Evolutionary conservation across 495 filamentous ascomycete species (phyloP).

Genomic region (Hypomontagnella submonticulosa): DNA sequence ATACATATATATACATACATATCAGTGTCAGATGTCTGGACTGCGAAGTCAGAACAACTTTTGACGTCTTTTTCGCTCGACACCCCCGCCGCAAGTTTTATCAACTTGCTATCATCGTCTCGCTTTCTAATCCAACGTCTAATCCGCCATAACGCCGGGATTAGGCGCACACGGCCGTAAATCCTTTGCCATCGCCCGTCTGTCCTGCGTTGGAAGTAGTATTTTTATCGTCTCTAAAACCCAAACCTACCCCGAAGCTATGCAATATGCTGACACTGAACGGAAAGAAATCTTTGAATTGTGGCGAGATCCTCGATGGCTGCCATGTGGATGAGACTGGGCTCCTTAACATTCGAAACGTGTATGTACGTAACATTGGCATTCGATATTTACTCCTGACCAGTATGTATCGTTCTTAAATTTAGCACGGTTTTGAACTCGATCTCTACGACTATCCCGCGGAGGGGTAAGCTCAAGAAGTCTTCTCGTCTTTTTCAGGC

Average conservation of each 20-base stretch:
- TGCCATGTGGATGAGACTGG: slow-evolving; percentile 5
- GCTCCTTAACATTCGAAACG: neutral
- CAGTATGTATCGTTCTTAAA: neutral
- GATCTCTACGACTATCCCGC: neutral
- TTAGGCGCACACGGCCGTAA: slow-evolving; percentile 1
- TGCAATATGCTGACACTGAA: slow-evolving; percentile 31
- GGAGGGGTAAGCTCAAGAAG: slow-evolving; percentile 18
- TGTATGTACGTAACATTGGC: neutral
- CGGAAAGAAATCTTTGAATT: slow-evolving; percentile 21
- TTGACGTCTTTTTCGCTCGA: slow-evolving; percentile 2
- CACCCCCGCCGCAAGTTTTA: slow-evolving; percentile 8
- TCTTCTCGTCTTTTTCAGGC: slow-evolving; percentile 33
- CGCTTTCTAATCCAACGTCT: slow-evolving; percentile 31
- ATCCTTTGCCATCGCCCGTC: neutral
- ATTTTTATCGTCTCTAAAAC: slow-evolving; percentile 10
- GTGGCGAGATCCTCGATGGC: neutral
- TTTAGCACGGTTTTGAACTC: neutral
- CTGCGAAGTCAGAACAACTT: slow-evolving; percentile 5
- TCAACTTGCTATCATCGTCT: slow-evolving; percentile 19
- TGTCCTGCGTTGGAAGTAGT: neutral
- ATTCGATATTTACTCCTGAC: neutral
- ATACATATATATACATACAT: slow-evolving; percentile 15
- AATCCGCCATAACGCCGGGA: slow-evolving; percentile 9
- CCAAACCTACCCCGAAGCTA: slow-evolving; percentile 12
- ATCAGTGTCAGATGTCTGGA: slow-evolving; percentile 5